A percentile compares a stretch with the other conserved stretches of the same genome.
phyloP scores from a whole-genome alignment of 192 early-diverging fungal genomes.

The Phycomyces nitens region DNA sequence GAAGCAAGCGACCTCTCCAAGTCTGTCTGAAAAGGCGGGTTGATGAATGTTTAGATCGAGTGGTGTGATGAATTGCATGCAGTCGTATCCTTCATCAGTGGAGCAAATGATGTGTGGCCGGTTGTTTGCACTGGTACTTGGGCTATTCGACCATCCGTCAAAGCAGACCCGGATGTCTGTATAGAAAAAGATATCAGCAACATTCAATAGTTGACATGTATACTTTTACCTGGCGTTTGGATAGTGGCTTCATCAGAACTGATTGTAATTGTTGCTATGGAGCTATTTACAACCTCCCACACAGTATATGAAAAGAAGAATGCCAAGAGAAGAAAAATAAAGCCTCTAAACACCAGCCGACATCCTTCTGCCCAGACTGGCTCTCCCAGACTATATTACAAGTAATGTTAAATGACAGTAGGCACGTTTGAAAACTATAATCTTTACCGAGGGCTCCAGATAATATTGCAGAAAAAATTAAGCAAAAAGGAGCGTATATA shows the following conservation, averaged over 20 bases:
- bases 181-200: neutral
- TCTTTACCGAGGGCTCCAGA: neutral
- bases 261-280: constrained; percentile 21
- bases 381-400: constrained; percentile 22
- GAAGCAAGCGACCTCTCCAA: constrained; percentile 22
- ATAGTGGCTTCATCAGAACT: constrained; percentile 1
- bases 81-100: constrained; percentile 24
- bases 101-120: constrained; percentile 7
- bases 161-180: constrained; percentile 26
- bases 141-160: constrained; percentile 12
- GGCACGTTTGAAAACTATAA: neutral
- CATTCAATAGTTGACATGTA: neutral
- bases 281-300: constrained; percentile 24
- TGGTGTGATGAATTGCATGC: constrained; percentile 8
- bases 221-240: constrained; percentile 18
- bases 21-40: constrained; percentile 17
- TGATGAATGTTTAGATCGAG: constrained; percentile 16
- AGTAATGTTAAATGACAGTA: neutral
- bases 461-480: neutral
- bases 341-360: constrained; percentile 20
- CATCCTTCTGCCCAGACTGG: constrained; percentile 34
- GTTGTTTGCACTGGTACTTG: neutral
- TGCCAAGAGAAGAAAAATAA: constrained; percentile 22
- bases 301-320: constrained; percentile 20
- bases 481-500: neutral